phyloP scores from a whole-genome alignment of 306 rosid genomes.

The Cercis canadensis region DNA sequence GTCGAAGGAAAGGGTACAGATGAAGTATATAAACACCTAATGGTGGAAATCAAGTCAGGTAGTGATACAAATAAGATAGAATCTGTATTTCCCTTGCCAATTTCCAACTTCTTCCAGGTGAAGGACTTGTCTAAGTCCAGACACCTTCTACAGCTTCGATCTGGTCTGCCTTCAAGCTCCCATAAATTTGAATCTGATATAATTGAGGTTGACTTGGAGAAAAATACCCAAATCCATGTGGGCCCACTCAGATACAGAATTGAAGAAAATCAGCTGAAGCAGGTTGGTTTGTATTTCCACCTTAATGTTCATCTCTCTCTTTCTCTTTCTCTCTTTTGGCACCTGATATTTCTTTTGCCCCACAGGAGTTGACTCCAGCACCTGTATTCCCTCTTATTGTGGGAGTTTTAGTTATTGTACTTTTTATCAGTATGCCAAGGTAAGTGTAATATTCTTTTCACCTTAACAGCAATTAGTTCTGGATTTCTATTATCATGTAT shows the following conservation, averaged over 20 bases:
- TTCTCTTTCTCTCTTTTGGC: constrained; percentile 12
- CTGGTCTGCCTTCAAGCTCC: constrained; percentile 66
- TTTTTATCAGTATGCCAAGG: constrained; percentile 85
- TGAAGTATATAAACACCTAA: constrained; percentile 69
- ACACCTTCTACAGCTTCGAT: constrained; percentile 81
- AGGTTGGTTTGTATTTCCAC: constrained; percentile 57
- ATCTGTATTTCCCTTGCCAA: constrained; percentile 82
- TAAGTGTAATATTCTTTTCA: constrained; percentile 43
- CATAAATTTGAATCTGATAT: constrained; percentile 81
- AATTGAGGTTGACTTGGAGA: constrained; percentile 85
- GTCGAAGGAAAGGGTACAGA: constrained; percentile 84
- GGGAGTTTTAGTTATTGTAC: constrained; percentile 70
- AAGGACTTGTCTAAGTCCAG: constrained; percentile 86
- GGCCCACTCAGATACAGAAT: constrained; percentile 82
- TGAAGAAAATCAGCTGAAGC: constrained; percentile 73
- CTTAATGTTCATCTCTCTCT: neutral
- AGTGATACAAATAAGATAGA: constrained; percentile 63
- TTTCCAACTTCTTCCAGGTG: constrained; percentile 94
- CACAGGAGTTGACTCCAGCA: constrained; percentile 90
- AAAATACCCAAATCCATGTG: constrained; percentile 70
- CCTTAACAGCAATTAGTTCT: constrained; percentile 19
- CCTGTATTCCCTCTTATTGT: constrained; percentile 88
- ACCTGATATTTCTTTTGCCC: constrained; percentile 27
- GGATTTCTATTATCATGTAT: constrained; percentile 18
- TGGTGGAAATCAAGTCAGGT: constrained; percentile 90